Evolutionary conservation across 2,329 filamentous ascomycete genomes (phyloP), one percentile per base, ranked within the genome.

Genomic region (Sphaerulina populicola): DNA sequence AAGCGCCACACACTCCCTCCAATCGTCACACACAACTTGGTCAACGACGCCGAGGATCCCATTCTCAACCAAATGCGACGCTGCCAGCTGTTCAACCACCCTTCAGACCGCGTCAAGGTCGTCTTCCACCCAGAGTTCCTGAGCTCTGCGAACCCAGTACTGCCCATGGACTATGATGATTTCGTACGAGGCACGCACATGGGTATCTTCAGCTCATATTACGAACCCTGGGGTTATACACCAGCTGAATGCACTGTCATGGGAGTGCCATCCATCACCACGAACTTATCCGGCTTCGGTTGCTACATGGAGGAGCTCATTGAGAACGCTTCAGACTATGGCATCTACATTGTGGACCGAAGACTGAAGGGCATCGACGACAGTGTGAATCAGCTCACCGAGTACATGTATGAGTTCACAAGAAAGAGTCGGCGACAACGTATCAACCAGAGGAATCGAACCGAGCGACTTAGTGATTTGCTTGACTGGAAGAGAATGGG

Each of bases 301-400:
- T 97, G 93, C 72, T 97, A 98, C 71, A 98, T 98, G 93, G 93
- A 98, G 71, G 93, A 97, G 71, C 74, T 97, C 60, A 97, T 98
- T 60, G 91, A 97, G 72, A 97, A 97, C 71, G 94, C 91, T 37
- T 86, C 86, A 58, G 93, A 98, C 71, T 97, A 98, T 66, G 93
- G 93, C 60, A 97, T 98, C 71, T 97, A 97, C 76, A 97, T 98
- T 69, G 90, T 98, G 41, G 93, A 98, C 68, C 86, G 93, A 51
- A 83, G 93, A 44, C 86, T 82, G 73, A 97, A 97, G 79, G 91
- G 90, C 27, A 85, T 98, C 1, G 93, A 98, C 65, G 93, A 97
- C 69, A 95, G 89, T 7, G 90, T 97, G 67, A 96, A 97, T 72
- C 89, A 97, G 72, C 80, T 97, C 57, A 84, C 88, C 11, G 82